These are phyloP conservation scores for Chalciporus sp. DNA, from an alignment of 1,284 basidiomycete species.

Conservation along the genomic window DNA sequence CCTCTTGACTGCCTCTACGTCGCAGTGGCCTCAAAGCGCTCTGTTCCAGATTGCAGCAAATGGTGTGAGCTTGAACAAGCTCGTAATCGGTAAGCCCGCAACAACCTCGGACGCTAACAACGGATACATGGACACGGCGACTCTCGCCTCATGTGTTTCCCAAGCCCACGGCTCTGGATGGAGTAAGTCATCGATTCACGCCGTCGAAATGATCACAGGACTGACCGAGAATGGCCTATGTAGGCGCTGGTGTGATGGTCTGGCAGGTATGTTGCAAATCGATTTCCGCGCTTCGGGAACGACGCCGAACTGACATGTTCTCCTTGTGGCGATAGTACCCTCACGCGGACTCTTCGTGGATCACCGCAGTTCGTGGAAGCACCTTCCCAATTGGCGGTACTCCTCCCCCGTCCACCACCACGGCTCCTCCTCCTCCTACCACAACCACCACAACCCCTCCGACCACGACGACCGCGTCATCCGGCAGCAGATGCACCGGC, in stretches of 20 bases:
- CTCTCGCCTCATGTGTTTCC: conserved; percentile 55
- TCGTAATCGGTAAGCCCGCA: conserved; percentile 68
- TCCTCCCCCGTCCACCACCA: neutral
- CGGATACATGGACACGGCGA: conserved; percentile 46
- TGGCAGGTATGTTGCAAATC: conserved; percentile 35
- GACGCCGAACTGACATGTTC: conserved; percentile 42
- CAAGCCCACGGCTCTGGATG: conserved; percentile 59
- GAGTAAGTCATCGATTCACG: conserved; percentile 41
- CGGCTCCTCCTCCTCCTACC: conserved; percentile 2
- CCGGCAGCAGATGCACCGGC: conserved; percentile 13
- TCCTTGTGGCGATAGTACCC: conserved; percentile 23
- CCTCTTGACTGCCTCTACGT: conserved; percentile 44
- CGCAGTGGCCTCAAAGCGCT: conserved; percentile 42
- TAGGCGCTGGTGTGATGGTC: conserved; percentile 54
- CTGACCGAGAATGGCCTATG: conserved; percentile 5
- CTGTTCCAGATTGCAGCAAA: conserved; percentile 64
- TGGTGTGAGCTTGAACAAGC: conserved; percentile 54
- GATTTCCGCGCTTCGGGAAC: too few relatives aligned
- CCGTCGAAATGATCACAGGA: neutral
- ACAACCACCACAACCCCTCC: conserved; percentile 9
- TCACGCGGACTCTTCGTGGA: conserved; percentile 28
- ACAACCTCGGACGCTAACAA: conserved; percentile 45
- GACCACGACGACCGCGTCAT: neutral
- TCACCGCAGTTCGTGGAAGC: conserved; percentile 25
- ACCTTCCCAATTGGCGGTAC: conserved; percentile 25